Evolutionary conservation across 2,329 filamentous ascomycete genomes (phyloP).

Genomic region (Clarireedia hainanense): DNA sequence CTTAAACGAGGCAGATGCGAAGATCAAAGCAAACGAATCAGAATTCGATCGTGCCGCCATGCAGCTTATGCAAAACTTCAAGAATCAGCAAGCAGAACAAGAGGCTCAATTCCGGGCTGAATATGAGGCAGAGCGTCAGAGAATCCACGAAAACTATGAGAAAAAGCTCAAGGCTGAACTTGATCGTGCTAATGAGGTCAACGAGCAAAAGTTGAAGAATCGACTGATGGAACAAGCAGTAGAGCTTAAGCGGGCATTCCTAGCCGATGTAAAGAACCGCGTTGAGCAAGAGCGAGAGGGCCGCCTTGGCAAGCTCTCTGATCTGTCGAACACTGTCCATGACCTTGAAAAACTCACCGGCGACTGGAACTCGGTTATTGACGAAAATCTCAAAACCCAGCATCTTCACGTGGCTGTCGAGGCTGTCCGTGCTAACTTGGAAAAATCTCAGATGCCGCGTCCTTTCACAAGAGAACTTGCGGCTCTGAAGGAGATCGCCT

Average conservation of each 20-base stretch:
- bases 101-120: constrained; percentile 79
- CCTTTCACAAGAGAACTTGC: constrained; percentile 92
- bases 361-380: constrained; percentile 85
- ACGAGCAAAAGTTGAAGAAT: constrained; percentile 77
- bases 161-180: constrained; percentile 72
- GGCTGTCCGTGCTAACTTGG: constrained; percentile 76
- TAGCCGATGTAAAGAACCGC: constrained; percentile 65
- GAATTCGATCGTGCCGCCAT: constrained; percentile 84
- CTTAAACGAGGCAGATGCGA: constrained; percentile 65
- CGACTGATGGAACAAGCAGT: constrained; percentile 86
- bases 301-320: constrained; percentile 75
- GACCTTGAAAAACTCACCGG: constrained; percentile 83
- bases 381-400: constrained; percentile 86
- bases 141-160: constrained; percentile 69
- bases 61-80: constrained; percentile 81
- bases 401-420: constrained; percentile 95
- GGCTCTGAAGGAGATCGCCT: constrained; percentile 85
- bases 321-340: constrained; percentile 67
- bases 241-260: constrained; percentile 77
- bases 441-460: constrained; percentile 63
- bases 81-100: constrained; percentile 72
- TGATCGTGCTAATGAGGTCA: constrained; percentile 69
- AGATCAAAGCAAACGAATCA: constrained; percentile 47
- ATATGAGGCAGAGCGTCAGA: constrained; percentile 80
- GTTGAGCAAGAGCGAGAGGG: constrained; percentile 86